phyloP scores from a whole-genome alignment of 208 protist species.

The Trypanosoma congolense region DNA sequence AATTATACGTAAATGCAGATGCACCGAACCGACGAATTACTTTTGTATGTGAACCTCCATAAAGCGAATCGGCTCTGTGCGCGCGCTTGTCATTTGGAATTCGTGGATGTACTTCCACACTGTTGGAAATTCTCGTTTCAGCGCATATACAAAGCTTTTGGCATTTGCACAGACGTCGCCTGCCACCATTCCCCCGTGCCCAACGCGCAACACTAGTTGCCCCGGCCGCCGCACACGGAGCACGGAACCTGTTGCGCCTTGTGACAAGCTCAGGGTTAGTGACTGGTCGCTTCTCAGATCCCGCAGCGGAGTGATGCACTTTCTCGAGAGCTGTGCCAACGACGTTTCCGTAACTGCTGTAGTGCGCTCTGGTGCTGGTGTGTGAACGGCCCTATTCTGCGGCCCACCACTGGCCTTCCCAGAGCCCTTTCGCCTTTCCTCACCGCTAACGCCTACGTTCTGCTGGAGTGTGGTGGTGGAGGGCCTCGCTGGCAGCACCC shows the following conservation, averaged over 20 bases:
- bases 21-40: conserved; percentile 19
- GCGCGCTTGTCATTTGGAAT: conserved; percentile 60
- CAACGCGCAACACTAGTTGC: conserved; percentile 66
- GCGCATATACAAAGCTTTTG: conserved; percentile 61
- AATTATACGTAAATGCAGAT: no score
- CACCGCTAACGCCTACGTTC: background rate
- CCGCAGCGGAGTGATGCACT: conserved; percentile 49
- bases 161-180: conserved; percentile 85
- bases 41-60: conserved; percentile 77
- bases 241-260: conserved; percentile 40
- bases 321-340: conserved; percentile 9
- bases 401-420: background rate
- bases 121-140: conserved; percentile 77
- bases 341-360: conserved; percentile 1
- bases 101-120: conserved; percentile 80
- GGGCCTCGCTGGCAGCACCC: background rate
- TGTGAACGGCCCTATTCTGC: background rate
- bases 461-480: background rate
- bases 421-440: conserved; percentile 1
- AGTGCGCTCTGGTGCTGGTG: background rate
- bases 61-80: conserved; percentile 84
- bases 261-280: conserved; percentile 63
- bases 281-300: conserved; percentile 50
- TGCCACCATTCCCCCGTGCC: conserved; percentile 77
- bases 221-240: conserved; percentile 32